Evolutionary conservation across 345 rosid species (phyloP).

Genomic region (Hibiscus trionum): DNA sequence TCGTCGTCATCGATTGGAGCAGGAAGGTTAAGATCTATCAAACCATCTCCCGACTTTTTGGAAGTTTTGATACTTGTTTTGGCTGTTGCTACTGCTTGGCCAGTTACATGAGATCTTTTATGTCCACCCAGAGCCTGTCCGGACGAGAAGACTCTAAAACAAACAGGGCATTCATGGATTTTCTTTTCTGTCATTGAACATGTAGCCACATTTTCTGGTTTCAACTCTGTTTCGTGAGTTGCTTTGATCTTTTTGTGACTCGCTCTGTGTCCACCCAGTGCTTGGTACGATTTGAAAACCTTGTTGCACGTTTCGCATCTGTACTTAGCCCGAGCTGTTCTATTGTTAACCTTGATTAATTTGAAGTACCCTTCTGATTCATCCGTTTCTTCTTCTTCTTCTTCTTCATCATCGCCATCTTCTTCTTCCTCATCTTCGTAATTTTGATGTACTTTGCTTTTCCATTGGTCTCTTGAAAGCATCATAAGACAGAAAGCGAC

Average conservation of each 20-base stretch:
- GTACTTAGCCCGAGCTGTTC: slow-evolving; percentile 41
- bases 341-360: slow-evolving; percentile 19
- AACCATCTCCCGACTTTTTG: slow-evolving; percentile 25
- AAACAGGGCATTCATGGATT: slow-evolving; percentile 76
- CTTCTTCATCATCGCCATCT: slow-evolving; percentile 14
- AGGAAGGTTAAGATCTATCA: slow-evolving; percentile 91
- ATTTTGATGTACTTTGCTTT: slow-evolving; percentile 16
- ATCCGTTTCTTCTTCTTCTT: slow-evolving; percentile 31
- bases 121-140: slow-evolving; percentile 99
- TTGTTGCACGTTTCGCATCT: slow-evolving; percentile 79
- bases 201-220: not conserved
- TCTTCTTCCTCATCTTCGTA: not conserved
- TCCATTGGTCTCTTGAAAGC: slow-evolving; percentile 86
- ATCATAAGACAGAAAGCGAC: slow-evolving; percentile 90
- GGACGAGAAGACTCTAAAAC: slow-evolving; percentile 68
- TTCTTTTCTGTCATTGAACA: slow-evolving; percentile 26
- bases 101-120: slow-evolving; percentile 72
- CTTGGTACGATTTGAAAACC: slow-evolving; percentile 85
- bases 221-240: slow-evolving; percentile 18
- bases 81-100: slow-evolving; percentile 14
- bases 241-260: slow-evolving; percentile 69
- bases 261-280: slow-evolving; percentile 86
- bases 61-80: slow-evolving; percentile 20
- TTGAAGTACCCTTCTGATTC: slow-evolving; percentile 31
- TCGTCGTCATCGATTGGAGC: slow-evolving; percentile 74